Percentiles rank a stretch among this genome's conserved stretches.
Conservation (phyloP, 768 basidiomycete species). For the Mycena kentingensis region DNA sequence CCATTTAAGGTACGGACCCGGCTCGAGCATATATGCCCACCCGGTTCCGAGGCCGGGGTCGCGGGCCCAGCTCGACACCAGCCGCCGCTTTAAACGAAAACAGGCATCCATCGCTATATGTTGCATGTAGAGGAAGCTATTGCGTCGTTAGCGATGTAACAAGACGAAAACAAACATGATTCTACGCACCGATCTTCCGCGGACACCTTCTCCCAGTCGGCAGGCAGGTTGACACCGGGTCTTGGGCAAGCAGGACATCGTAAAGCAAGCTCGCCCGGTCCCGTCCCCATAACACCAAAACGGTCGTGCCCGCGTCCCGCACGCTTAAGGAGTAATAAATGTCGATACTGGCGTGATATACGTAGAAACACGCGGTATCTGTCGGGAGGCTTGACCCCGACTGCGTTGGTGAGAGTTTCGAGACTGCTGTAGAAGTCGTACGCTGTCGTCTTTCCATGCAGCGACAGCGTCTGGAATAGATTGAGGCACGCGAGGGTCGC, state of each 20-base stretch:
- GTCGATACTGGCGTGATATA: conserved; percentile 4
- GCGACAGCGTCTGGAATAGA: conserved; percentile 2
- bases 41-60: too few species aligned
- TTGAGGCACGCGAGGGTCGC: conserved; percentile 7
- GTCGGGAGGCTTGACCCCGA: not conserved
- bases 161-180: too few species aligned
- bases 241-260: conserved; percentile 24
- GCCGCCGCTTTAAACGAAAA: conserved; percentile 1
- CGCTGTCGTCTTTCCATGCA: conserved; percentile 12
- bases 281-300: not conserved
- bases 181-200: too few species aligned
- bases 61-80: not conserved
- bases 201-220: conserved; percentile 11
- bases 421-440: conserved; percentile 18
- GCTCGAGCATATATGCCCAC: conserved; percentile 3
- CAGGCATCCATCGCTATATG: not conserved
- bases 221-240: conserved; percentile 19
- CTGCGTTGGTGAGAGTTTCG: conserved; percentile 12
- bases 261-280: conserved; percentile 16
- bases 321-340: conserved; percentile 6
- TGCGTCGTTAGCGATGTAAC: too few species aligned
- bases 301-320: conserved; percentile 2
- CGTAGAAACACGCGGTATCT: conserved; percentile 4
- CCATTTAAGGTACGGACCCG: not conserved
- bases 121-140: too few species aligned